Percentiles rank a stretch among this genome's conserved stretches.
These are phyloP conservation scores for Penicillium alfredii DNA, from an alignment of 495 filamentous ascomycete genomes.

Conservation along the genomic window DNA sequence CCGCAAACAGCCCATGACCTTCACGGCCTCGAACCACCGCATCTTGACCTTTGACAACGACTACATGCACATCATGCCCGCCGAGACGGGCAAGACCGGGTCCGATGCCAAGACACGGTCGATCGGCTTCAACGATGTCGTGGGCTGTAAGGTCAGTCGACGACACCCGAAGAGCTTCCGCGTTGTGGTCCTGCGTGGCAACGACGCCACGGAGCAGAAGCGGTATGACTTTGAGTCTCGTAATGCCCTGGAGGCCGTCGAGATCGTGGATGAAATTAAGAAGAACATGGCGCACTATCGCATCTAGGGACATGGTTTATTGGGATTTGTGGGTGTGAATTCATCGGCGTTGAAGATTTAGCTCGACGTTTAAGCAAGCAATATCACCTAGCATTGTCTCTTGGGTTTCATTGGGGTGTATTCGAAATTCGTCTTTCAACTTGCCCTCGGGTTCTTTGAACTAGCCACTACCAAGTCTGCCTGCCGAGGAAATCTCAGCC, in stretches of 20 bases:
- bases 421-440: no score
- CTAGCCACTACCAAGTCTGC: no score
- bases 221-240: conserved; percentile 94
- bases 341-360: no score
- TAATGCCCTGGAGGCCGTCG: conserved; percentile 69
- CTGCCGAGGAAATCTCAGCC: no score
- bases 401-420: no score
- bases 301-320: conserved; percentile 19
- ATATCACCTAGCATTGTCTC: conserved; percentile 2
- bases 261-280: conserved; percentile 84
- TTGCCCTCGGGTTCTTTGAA: no score
- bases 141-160: conserved; percentile 86
- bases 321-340: conserved; percentile 4
- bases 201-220: conserved; percentile 67
- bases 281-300: conserved; percentile 51
- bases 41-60: conserved; percentile 89
- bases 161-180: conserved; percentile 91
- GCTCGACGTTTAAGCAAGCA: no score
- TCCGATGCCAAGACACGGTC: conserved; percentile 73
- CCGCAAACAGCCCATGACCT: conserved; percentile 90
- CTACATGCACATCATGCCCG: conserved; percentile 91
- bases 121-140: conserved; percentile 85
- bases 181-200: conserved; percentile 73
- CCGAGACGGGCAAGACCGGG: conserved; percentile 49
- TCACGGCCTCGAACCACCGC: conserved; percentile 76